A percentile compares a stretch with the other conserved stretches of the same genome.
Evolutionary conservation across 2,329 filamentous ascomycete genomes (phyloP).

Genomic region (Penicillium sumatraense): DNA sequence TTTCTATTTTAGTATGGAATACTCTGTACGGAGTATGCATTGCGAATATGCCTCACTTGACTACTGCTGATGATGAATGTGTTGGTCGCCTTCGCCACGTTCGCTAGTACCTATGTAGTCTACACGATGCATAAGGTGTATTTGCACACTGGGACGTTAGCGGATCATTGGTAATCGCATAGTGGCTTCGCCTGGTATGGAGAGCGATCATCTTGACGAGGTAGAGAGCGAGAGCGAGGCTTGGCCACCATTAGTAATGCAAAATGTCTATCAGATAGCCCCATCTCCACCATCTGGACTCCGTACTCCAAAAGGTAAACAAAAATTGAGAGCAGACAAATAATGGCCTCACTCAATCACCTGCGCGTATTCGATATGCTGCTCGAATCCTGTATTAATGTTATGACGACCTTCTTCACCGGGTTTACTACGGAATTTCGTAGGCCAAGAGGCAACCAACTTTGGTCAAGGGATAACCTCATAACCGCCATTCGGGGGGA

Average conservation of each 20-base stretch:
- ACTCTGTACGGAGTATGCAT: neutral
- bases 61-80: neutral
- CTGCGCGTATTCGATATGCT: neutral
- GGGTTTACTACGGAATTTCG: neutral
- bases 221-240: neutral
- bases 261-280: neutral
- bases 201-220: conserved; percentile 1
- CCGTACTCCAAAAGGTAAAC: neutral
- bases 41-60: neutral
- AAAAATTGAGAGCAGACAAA: too few species aligned
- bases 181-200: neutral
- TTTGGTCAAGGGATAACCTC: conserved; percentile 7
- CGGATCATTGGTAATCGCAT: neutral
- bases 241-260: neutral
- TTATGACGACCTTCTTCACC: too few species aligned
- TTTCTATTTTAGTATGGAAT: neutral
- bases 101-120: neutral
- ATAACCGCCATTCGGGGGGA: conserved; percentile 1
- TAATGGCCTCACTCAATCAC: neutral
- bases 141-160: neutral
- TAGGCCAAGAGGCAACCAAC: neutral
- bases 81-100: neutral
- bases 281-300: neutral
- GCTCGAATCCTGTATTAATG: too few species aligned
- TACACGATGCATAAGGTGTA: neutral